These are phyloP conservation scores for Stachybotrys chartarum DNA, from an alignment of 2,329 filamentous ascomycete genomes.

Conservation along the genomic window DNA sequence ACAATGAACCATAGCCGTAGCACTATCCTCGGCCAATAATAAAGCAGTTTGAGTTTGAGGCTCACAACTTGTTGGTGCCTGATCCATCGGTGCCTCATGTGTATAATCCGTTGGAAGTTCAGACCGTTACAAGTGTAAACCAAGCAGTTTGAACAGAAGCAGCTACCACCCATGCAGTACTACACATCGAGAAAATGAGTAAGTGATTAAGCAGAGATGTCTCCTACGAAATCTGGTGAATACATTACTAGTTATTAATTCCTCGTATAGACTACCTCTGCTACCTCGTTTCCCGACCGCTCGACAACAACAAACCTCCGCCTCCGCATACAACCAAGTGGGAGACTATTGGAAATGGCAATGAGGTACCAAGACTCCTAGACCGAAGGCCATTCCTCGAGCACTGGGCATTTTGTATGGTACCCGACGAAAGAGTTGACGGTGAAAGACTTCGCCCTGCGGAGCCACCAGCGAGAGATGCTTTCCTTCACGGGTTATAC, in stretches of 20 bases:
- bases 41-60: neutral
- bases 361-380: neutral
- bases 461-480: neutral
- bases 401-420: neutral
- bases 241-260: neutral
- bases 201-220: neutral
- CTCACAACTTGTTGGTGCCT: neutral
- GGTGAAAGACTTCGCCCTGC: neutral
- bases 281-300: neutral
- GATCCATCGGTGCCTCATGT: neutral
- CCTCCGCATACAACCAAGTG: neutral
- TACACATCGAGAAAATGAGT: neutral
- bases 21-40: neutral
- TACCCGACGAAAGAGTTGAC: neutral
- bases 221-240: neutral
- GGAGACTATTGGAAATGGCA: neutral
- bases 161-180: neutral
- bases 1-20: neutral
- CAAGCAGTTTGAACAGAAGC: neutral
- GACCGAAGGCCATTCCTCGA: neutral
- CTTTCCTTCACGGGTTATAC: neutral
- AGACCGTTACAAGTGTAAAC: neutral
- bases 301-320: neutral
- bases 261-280: neutral
- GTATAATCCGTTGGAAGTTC: neutral